Evolutionary conservation across 2,329 filamentous ascomycete genomes (phyloP).

Genomic region (Epichloe sylvatica): DNA sequence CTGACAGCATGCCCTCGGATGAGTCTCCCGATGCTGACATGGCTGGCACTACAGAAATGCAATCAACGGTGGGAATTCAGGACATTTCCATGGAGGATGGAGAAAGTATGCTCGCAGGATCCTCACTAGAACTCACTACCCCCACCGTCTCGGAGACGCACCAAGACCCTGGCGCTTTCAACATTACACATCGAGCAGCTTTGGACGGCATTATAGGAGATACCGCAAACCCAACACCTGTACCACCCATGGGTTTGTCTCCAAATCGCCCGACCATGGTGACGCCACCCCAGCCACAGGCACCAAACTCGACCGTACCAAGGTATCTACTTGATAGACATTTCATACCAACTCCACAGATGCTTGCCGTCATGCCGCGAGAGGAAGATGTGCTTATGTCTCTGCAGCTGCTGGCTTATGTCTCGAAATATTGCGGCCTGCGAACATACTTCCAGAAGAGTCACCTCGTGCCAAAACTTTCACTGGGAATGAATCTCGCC

Average conservation of each 20-base stretch:
- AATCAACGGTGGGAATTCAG: conserved; percentile 71
- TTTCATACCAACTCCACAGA: conserved; percentile 53
- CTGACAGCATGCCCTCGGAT: conserved; percentile 73
- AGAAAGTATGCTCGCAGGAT: conserved; percentile 63
- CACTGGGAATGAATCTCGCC: conserved; percentile 74
- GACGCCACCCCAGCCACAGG: conserved; percentile 59
- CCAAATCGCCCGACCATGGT: conserved; percentile 56
- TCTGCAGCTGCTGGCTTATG: conserved; percentile 86
- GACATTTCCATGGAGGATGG: conserved; percentile 69
- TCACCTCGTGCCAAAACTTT: conserved; percentile 81
- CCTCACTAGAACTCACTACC: conserved; percentile 60
- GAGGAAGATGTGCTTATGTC: conserved; percentile 99
- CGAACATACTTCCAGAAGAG: conserved; percentile 91
- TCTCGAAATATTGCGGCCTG: conserved; percentile 96
- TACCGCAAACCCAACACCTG: conserved; percentile 49
- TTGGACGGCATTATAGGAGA: conserved; percentile 77
- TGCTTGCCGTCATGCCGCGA: conserved; percentile 81
- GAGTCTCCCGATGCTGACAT: conserved; percentile 64
- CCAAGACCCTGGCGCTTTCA: conserved; percentile 79
- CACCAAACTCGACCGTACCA: conserved; percentile 58
- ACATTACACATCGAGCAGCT: conserved; percentile 75
- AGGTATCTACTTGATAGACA: conserved; percentile 67
- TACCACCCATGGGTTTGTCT: conserved; percentile 58
- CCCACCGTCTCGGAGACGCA: conserved; percentile 62
- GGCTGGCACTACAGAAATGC: conserved; percentile 66